Base-by-base conservation (phyloP, 371 early-diverging fungal genomes). In the Mortierella sp. region DNA sequence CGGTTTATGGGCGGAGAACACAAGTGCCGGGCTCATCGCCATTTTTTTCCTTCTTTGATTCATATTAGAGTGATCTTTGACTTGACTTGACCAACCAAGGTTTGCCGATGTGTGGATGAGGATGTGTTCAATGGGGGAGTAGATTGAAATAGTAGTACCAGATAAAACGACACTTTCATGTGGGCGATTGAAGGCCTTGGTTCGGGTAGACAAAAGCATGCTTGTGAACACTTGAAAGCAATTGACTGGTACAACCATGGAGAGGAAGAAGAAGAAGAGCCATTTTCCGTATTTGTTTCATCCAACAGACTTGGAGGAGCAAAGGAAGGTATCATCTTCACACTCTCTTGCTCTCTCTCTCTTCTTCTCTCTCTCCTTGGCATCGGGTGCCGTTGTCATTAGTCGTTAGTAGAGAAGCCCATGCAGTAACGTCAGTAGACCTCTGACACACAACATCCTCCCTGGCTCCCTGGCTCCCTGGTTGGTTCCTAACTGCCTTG, bases 51-150 rank as follows among this genome's bases (percentile, higher is more conserved):
- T 54, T 54, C 54, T 21, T 54, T 1, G 21, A 42, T 38, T 68
- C 68, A 42, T 68, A 50, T 68, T 68, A 63, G 34, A 63, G 34
- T 63, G 8, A 16, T 19, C 63, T 19, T 34, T 31, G 34, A 16
- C 9, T 63, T 63, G 63, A 63, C 63, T 63, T 63, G 63, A 19
- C 63, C 68, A 21, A 38, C 42, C 42, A 68, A 68, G 68, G 68
- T 68, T 16, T 68, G 4, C 68, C 68, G 42, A 42, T 68, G 42
- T 31, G 9, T 11, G 13, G 21, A n/a, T 38, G 54, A 21, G 54
- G 28, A 58, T 58, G 34, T 34, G 63, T 60, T 60, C 10, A 16
- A 34, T 60, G 65, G 65, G 9, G 24, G 3, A 19, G 8, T 65
- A 1, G 13, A 6, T 31, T 63, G 28, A 14, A 14, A 8, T 6